Evolutionary conservation across 2,329 filamentous ascomycete genomes (phyloP).

Genomic region (Chaetomium sp.): DNA sequence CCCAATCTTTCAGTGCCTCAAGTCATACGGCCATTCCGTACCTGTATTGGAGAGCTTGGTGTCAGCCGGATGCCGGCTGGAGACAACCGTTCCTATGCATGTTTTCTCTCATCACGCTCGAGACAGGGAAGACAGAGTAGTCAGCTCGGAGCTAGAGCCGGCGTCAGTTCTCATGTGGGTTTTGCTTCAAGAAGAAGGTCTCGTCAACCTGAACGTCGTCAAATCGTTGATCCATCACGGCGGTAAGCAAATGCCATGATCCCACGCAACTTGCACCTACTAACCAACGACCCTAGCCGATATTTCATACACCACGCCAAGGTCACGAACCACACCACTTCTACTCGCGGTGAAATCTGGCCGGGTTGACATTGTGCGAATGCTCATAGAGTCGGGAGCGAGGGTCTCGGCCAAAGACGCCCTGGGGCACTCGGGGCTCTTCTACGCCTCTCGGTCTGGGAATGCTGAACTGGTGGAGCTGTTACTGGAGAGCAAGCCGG

Average conservation of each 20-base stretch:
- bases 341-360: conserved; percentile 33
- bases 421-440: conserved; percentile 35
- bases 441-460: conserved; percentile 38
- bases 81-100: conserved; percentile 29
- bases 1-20: conserved; percentile 33
- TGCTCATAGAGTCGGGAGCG: conserved; percentile 34
- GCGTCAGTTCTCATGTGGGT: conserved; percentile 34
- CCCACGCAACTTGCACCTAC: not conserved
- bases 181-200: conserved; percentile 29
- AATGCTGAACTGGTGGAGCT: conserved; percentile 34
- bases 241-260: conserved; percentile 28
- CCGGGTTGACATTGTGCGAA: conserved; percentile 29
- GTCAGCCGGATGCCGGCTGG: conserved; percentile 30
- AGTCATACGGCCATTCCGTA: conserved; percentile 30
- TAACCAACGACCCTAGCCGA: conserved; percentile 30
- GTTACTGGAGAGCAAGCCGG: conserved; percentile 35
- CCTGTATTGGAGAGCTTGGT: conserved; percentile 30
- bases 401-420: conserved; percentile 33
- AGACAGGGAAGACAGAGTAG: conserved; percentile 9
- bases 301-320: conserved; percentile 33
- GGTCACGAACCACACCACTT: conserved; percentile 33
- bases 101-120: conserved; percentile 18
- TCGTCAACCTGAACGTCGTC: conserved; percentile 26
- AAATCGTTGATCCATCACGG: conserved; percentile 30
- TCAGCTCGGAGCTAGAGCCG: conserved; percentile 27